phyloP scores from a whole-genome alignment of 2,329 filamentous ascomycete genomes.

The Colletotrichum chrysophilum region DNA sequence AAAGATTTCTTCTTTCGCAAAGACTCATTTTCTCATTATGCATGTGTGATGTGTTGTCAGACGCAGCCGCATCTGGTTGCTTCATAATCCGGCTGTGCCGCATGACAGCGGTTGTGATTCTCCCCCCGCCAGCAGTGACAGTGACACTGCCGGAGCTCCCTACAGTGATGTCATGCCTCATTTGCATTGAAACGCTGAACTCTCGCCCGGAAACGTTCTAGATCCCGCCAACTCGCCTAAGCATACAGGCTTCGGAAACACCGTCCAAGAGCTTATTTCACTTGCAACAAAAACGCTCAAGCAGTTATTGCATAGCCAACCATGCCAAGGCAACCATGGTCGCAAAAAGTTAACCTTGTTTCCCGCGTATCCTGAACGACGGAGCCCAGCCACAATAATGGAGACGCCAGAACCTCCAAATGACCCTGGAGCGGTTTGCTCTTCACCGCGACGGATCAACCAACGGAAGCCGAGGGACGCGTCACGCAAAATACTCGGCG shows the following conservation, averaged over 20 bases:
- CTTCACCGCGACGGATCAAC: not conserved
- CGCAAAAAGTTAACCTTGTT: not conserved
- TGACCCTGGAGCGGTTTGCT: not conserved
- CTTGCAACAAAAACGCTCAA: not conserved
- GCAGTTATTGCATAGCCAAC: not conserved
- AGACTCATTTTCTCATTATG: not conserved
- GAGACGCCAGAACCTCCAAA: not conserved
- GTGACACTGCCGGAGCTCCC: not conserved
- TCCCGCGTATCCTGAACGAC: not conserved
- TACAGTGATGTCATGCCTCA: not conserved
- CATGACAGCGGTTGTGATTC: not conserved
- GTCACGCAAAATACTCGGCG: not conserved
- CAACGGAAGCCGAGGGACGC: constrained; percentile 6
- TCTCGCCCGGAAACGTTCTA: not conserved
- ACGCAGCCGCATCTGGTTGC: not conserved
- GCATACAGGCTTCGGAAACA: not conserved
- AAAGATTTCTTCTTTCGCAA: not conserved
- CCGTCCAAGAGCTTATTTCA: not conserved
- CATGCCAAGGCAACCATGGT: not conserved
- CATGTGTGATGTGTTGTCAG: not conserved
- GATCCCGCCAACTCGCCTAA: not conserved
- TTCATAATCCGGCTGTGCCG: not conserved
- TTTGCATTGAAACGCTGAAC: not conserved
- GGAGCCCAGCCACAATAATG: not conserved
- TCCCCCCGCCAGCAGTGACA: not conserved